Base-by-base conservation (phyloP, 1,284 basidiomycete species). In the Ganoderma lucidum region DNA sequence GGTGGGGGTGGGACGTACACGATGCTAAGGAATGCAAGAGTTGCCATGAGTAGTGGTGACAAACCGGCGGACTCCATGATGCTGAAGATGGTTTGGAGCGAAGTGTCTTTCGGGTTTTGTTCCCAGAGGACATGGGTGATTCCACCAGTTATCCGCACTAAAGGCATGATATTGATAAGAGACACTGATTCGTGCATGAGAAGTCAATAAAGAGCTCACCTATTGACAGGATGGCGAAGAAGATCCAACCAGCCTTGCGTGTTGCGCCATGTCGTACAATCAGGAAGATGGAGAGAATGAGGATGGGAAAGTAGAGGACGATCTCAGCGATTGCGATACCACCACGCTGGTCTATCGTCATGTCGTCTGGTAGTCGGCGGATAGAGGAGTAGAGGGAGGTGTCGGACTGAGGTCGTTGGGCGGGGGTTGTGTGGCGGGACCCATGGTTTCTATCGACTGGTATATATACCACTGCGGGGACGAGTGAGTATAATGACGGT, bases 21-120 rank as follows among this genome's bases (percentile, higher is more conserved):
- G 70, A 88, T 86, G 61, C 86, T 84, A 62, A 91, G 75, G 73
- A 92, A 86, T 10, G 89, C 89, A 42, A 90, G 75, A 0, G 88
- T 85, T 3, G 88, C 83, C 42, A 90, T 75, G 61, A 91, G 76
- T 19, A 92, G 78, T 0, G 86, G 81, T 1, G 84, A 84, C 6
- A 91, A 73, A 12, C 86, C 90, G 45, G 85, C 82, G 23, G 83
- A 80, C 73, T 90, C 87, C 9, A 91, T 77, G 42, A 86, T 83
- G 71, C 84, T 86, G 56, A 86, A 85, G 37, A 86, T 84, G 60
- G 83, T 83, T 67, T 84, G 84, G 28, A 90, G 73, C 65, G 83
- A 83, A 55, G 71, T 76, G 61, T 85, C 83, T 42, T 75, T 74
- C 2, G 83, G 79, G 3, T 73, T 70, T 9, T 83, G 67, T 74